A percentile compares a stretch with the other conserved stretches of the same genome.
These are phyloP conservation scores for Tillandsia leiboldiana DNA, from an alignment of 176 grass and related monocot species.

Conservation along the genomic window DNA sequence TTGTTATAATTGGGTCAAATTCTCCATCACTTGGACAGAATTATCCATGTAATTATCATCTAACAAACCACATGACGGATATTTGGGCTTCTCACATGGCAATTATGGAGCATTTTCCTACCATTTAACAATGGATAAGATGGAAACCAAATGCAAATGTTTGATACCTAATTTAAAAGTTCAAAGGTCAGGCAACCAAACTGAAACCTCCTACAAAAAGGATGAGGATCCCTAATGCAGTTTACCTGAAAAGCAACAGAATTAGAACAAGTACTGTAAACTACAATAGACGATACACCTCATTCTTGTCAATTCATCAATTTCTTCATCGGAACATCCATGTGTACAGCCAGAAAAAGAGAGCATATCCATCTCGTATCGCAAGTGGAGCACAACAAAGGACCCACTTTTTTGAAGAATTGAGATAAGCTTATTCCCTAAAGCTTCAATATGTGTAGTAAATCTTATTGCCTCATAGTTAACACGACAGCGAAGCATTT, in stretches of 20 bases:
- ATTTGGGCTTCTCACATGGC: no score
- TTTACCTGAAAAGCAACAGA: not conserved
- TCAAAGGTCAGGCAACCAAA: no score
- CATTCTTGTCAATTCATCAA: slow-evolving; percentile 73
- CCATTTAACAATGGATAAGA: no score
- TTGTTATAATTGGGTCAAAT: no score
- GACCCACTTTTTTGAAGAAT: slow-evolving; percentile 47
- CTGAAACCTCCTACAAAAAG: no score
- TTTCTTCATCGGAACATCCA: slow-evolving; percentile 77
- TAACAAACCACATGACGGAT: no score
- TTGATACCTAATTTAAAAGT: no score
- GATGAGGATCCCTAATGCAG: no score
- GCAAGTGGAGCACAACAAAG: slow-evolving; percentile 89
- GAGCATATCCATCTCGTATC: slow-evolving; percentile 99
- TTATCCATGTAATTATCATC: no score
- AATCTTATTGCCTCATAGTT: slow-evolving; percentile 82
- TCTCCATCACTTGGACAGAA: no score
- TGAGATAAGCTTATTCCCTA: slow-evolving; percentile 75
- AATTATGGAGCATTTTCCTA: no score
- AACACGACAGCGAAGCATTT: slow-evolving; percentile 76
- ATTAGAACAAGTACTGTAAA: slow-evolving; percentile 7
- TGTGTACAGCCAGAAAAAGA: slow-evolving; percentile 92
- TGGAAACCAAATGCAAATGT: no score
- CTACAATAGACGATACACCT: slow-evolving; percentile 38
- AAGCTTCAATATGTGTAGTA: slow-evolving; percentile 65